phyloP scores from a whole-genome alignment of 2,329 filamentous ascomycete species.

The Endothia cerciana region DNA sequence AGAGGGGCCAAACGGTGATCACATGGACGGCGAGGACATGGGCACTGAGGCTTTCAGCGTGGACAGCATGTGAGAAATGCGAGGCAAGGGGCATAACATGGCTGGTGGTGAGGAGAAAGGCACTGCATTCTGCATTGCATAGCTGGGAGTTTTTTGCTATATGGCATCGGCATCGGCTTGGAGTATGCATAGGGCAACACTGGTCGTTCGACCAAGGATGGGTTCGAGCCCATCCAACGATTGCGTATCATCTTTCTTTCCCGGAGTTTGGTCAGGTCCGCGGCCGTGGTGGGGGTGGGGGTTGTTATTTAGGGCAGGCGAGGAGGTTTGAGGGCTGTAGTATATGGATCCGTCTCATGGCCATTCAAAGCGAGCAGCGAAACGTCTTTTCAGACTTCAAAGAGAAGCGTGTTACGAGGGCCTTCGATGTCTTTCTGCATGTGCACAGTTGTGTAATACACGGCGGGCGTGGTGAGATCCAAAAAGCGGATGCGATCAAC shows the following conservation, averaged over 20 bases:
- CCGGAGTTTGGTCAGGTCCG: neutral
- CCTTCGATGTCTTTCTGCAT: neutral
- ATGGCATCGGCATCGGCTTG: conserved; percentile 12
- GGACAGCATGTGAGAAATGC: conserved; percentile 13
- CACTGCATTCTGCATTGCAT: neutral
- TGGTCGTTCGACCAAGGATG: neutral
- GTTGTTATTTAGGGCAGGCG: neutral
- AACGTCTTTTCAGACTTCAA: neutral
- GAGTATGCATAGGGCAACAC: conserved; percentile 4
- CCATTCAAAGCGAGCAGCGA: neutral
- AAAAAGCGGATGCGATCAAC: neutral
- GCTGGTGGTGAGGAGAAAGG: neutral
- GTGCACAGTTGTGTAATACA: neutral
- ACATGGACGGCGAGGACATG: neutral
- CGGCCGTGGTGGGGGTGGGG: neutral
- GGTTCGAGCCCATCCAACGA: neutral
- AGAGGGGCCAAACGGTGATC: neutral
- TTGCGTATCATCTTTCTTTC: neutral
- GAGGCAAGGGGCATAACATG: no score
- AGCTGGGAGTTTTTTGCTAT: conserved; percentile 3
- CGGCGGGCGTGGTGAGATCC: neutral
- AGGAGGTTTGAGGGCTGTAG: neutral
- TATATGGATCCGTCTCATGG: conserved; percentile 1
- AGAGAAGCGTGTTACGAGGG: neutral
- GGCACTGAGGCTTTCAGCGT: conserved; percentile 19